Conservation (phyloP, 177 flowering plant genomes). For the Vitis hybrid region DNA sequence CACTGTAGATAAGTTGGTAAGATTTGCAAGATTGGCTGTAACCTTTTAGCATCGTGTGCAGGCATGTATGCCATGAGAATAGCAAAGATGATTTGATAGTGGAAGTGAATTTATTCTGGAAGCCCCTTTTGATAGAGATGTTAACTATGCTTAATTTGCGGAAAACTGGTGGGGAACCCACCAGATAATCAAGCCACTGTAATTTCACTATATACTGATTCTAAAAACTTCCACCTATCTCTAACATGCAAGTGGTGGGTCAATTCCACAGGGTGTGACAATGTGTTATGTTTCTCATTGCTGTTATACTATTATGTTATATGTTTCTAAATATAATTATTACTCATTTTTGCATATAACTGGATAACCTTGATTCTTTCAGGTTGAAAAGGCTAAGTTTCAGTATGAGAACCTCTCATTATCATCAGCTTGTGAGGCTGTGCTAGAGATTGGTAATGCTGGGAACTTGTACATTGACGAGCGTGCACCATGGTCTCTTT, state of each 20-base stretch:
- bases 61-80: not conserved
- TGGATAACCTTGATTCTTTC: slow-evolving; percentile 1
- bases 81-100: not conserved
- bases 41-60: not conserved
- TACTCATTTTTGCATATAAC: not conserved
- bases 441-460: slow-evolving; percentile 83
- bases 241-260: no score
- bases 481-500: slow-evolving; percentile 90
- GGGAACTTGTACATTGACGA: slow-evolving; percentile 89
- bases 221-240: no score
- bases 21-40: not conserved
- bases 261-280: no score
- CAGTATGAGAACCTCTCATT: slow-evolving; percentile 71
- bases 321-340: not conserved
- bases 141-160: no score
- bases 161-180: no score
- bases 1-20: slow-evolving; percentile 77
- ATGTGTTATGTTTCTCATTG: no score
- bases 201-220: no score
- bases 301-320: no score
- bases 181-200: no score
- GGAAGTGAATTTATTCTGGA: no score
- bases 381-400: slow-evolving; percentile 72
- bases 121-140: no score
- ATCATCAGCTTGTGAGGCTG: slow-evolving; percentile 90